Percentiles rank a stretch among this genome's conserved stretches.
Conservation (phyloP, 73 alveolate genomes). For the Effrenium voratum region DNA sequence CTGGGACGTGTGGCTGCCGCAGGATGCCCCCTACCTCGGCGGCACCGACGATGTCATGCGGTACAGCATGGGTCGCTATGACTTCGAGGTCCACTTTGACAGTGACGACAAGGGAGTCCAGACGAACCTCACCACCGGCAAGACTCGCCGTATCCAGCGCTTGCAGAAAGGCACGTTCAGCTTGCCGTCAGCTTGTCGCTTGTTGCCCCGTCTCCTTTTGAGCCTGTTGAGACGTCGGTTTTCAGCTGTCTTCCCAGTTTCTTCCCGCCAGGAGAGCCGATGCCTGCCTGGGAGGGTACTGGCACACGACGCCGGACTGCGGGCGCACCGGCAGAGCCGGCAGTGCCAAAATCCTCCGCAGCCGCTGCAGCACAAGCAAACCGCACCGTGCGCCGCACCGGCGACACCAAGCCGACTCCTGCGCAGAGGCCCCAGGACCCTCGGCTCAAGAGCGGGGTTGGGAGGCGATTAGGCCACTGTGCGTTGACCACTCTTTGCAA, state of each 20-base stretch:
- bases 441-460: background rate
- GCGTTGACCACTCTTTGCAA: background rate
- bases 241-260: too few species aligned
- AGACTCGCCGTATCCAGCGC: conserved; percentile 51
- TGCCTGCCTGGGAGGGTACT: conserved; percentile 47
- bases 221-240: too few species aligned
- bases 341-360: background rate
- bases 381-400: background rate
- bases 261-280: too few species aligned
- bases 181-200: too few species aligned
- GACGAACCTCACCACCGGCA: conserved; percentile 52
- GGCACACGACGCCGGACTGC: conserved; percentile 33
- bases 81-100: conserved; percentile 54
- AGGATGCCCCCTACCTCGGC: conserved; percentile 57
- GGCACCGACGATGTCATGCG: conserved; percentile 43
- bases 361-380: conserved; percentile 21
- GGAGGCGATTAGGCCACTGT: background rate
- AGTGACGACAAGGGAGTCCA: conserved; percentile 31
- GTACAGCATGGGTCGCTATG: conserved; percentile 53
- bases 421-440: background rate
- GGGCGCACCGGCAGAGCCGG: background rate
- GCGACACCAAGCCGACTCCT: background rate
- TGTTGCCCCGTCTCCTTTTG: too few species aligned
- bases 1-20: conserved; percentile 57
- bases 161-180: conserved; percentile 42